Evolutionary conservation across 1,139 yeast genomes (phyloP).

Genomic region (Magnusiomyces suaveolens): DNA sequence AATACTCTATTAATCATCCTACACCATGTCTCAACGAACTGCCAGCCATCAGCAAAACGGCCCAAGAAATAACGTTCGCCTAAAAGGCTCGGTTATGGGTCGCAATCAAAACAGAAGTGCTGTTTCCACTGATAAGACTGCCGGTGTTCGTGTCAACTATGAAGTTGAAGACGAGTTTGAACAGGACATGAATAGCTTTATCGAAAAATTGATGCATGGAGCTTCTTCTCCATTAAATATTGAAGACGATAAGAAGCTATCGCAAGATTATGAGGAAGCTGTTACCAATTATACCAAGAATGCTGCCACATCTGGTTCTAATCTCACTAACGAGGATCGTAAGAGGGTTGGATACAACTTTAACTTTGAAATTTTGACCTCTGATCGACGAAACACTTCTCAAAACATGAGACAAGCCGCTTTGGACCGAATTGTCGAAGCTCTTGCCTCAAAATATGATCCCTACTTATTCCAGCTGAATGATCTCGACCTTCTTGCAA

Average conservation of each 20-base stretch:
- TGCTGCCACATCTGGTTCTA: conserved; percentile 4
- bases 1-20: no score
- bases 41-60: conserved; percentile 2
- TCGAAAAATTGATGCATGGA: conserved; percentile 1
- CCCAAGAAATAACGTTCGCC: conserved; percentile 1
- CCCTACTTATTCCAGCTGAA: conserved; percentile 23
- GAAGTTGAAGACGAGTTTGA: conserved; percentile 6
- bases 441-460: conserved; percentile 28
- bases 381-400: conserved; percentile 28
- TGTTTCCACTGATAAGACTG: not conserved
- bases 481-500: conserved; percentile 22
- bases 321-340: conserved; percentile 5
- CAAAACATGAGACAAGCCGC: conserved; percentile 31
- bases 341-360: conserved; percentile 21
- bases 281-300: conserved; percentile 3
- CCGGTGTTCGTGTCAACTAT: not conserved
- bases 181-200: conserved; percentile 3
- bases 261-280: conserved; percentile 3
- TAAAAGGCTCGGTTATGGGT: conserved; percentile 2
- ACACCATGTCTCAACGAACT: not conserved
- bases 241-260: not conserved
- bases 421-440: conserved; percentile 21
- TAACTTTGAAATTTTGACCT: conserved; percentile 25
- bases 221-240: not conserved
- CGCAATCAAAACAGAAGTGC: conserved; percentile 3